Evolutionary conservation across 306 rosid species (phyloP).

Genomic region (Fragaria ananassa): DNA sequence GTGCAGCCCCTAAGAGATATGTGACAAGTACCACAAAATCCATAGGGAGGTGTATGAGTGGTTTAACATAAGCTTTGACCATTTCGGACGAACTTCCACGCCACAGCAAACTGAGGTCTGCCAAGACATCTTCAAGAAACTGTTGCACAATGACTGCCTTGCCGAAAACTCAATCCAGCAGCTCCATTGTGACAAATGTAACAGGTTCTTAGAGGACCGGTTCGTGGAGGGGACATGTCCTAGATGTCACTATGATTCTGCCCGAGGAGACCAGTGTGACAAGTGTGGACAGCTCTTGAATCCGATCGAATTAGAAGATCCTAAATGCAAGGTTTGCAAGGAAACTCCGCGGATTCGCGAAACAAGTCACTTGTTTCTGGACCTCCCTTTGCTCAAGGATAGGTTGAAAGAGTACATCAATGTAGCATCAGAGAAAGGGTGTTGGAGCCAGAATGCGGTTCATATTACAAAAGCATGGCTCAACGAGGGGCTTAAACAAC

Average conservation of each 20-base stretch:
- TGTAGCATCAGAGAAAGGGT: neutral
- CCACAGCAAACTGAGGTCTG: neutral
- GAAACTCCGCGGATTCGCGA: neutral
- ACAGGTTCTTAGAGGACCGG: neutral
- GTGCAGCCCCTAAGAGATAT: neutral
- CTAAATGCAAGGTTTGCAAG: neutral
- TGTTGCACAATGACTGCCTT: neutral
- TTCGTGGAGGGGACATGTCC: neutral
- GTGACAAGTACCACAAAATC: neutral
- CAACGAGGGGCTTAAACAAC: neutral
- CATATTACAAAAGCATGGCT: neutral
- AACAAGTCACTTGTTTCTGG: neutral
- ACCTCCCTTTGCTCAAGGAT: neutral
- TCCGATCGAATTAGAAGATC: neutral
- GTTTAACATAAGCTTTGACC: neutral
- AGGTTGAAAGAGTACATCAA: neutral
- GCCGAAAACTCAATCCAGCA: neutral
- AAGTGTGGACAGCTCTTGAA: neutral
- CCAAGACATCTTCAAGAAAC: neutral
- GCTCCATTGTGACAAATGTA: neutral
- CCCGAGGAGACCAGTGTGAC: neutral
- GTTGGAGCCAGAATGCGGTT: neutral
- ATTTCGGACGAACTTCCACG: neutral
- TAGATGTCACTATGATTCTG: neutral
- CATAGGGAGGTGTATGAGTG: conserved; percentile 19